Percentiles rank a stretch among this genome's conserved stretches.
These are phyloP conservation scores for Phytopythium ostracodes DNA, from an alignment of 352 stramenopile genomes.

Conservation along the genomic window DNA sequence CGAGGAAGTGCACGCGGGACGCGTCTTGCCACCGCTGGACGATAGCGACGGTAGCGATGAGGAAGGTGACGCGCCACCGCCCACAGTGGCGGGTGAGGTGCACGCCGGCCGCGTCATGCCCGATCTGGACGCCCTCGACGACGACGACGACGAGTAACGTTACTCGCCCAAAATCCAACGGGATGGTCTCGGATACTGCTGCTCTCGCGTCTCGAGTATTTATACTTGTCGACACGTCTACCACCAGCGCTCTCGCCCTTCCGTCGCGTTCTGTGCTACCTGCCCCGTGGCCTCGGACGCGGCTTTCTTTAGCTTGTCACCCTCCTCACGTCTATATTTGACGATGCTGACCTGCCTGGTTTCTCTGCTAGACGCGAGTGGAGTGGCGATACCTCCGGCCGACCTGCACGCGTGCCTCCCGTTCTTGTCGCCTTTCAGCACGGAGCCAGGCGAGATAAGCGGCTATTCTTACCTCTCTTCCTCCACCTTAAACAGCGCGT, in stretches of 20 bases:
- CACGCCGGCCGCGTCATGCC: slow-evolving; percentile 58
- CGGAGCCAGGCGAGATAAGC: background rate
- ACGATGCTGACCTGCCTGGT: no score
- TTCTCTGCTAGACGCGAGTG: background rate
- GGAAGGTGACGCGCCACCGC: slow-evolving; percentile 8
- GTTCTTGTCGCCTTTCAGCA: slow-evolving; percentile 1
- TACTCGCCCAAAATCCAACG: background rate
- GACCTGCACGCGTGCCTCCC: background rate
- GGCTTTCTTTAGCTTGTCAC: slow-evolving; percentile 24
- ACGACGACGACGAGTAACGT: slow-evolving; percentile 20
- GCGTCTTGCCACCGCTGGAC: slow-evolving; percentile 21
- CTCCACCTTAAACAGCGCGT: background rate
- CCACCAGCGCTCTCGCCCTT: background rate
- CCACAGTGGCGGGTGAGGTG: slow-evolving; percentile 14
- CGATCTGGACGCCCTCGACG: slow-evolving; percentile 39
- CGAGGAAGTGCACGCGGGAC: slow-evolving; percentile 15
- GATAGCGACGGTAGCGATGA: slow-evolving; percentile 24
- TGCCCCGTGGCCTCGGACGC: no score
- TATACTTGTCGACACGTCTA: background rate
- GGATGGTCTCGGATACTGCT: background rate
- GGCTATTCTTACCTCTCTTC: slow-evolving; percentile 1
- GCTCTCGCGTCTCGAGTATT: background rate
- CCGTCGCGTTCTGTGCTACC: background rate
- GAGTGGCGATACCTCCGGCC: background rate
- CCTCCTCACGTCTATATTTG: background rate